A percentile compares a stretch with the other conserved stretches of the same genome.
phyloP scores from a whole-genome alignment of 2,329 filamentous ascomycete genomes.

The Penicillium sp. region DNA sequence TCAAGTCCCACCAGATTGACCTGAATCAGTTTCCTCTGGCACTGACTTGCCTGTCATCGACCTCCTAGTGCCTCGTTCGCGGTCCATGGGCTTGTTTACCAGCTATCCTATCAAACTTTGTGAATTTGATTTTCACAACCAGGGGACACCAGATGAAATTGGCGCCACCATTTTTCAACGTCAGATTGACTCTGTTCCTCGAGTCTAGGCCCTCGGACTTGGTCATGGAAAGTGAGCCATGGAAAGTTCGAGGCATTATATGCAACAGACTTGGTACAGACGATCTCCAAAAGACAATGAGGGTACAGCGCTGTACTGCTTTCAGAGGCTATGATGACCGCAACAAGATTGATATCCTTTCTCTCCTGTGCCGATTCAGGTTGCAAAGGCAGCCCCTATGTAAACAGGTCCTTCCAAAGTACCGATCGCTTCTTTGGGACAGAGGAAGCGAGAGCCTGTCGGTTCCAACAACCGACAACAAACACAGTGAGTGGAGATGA shows the following conservation, averaged over 20 bases:
- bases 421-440: not conserved
- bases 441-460: slow-evolving; percentile 18
- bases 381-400: not conserved
- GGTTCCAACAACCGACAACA: slow-evolving; percentile 18
- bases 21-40: not conserved
- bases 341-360: not conserved
- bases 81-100: slow-evolving; percentile 10
- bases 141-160: slow-evolving; percentile 12
- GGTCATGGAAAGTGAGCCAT: not conserved
- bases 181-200: slow-evolving; percentile 25
- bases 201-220: slow-evolving; percentile 17
- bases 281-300: not conserved
- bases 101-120: slow-evolving; percentile 9
- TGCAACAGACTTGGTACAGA: not conserved
- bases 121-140: slow-evolving; percentile 9
- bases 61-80: slow-evolving; percentile 16
- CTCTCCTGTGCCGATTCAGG: too few relatives aligned
- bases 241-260: not conserved
- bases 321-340: not conserved
- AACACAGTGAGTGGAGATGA: slow-evolving; percentile 5
- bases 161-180: slow-evolving; percentile 19
- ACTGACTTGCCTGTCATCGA: slow-evolving; percentile 9
- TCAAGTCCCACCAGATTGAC: not conserved
- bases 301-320: not conserved
- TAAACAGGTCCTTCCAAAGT: not conserved